Evolutionary conservation across 352 stramenopile species (phyloP).

Genomic region (Phytopythium cucurbitacearum): DNA sequence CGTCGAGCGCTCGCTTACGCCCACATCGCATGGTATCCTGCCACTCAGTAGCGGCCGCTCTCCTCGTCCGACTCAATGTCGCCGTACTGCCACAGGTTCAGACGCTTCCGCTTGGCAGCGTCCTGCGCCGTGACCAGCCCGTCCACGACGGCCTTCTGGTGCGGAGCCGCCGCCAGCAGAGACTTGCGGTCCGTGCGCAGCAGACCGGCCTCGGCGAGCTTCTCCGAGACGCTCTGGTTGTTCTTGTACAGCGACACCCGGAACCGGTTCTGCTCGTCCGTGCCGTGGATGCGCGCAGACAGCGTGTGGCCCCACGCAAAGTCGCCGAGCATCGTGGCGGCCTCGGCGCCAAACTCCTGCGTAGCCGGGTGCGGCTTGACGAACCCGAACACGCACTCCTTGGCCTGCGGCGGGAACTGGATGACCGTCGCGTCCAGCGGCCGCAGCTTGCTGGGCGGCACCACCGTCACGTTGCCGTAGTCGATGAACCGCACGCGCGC

Average conservation of each 20-base stretch:
- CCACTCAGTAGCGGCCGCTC: constrained; percentile 12
- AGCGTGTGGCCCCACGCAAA: constrained; percentile 92
- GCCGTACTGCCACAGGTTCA: constrained; percentile 95
- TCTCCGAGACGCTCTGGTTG: constrained; percentile 87
- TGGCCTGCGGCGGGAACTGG: constrained; percentile 87
- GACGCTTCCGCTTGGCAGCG: constrained; percentile 87
- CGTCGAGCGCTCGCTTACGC: no score
- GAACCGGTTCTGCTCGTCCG: constrained; percentile 65
- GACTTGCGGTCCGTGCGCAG: constrained; percentile 84
- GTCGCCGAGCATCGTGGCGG: constrained; percentile 86
- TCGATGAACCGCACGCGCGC: constrained; percentile 93
- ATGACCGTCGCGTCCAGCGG: constrained; percentile 88
- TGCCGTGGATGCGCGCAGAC: constrained; percentile 61
- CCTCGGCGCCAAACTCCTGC: constrained; percentile 92
- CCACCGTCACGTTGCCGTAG: constrained; percentile 92
- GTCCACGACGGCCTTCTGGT: constrained; percentile 84
- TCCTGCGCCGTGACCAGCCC: constrained; percentile 91
- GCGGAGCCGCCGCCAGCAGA: constrained; percentile 48
- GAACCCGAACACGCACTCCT: constrained; percentile 83
- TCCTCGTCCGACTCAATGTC: constrained; percentile 97
- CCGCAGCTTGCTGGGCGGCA: constrained; percentile 82
- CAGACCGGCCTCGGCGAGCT: constrained; percentile 86
- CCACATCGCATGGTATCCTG: no score
- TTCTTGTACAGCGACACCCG: constrained; percentile 77
- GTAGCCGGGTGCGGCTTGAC: constrained; percentile 79